A percentile compares a stretch with the other conserved stretches of the same genome.
Evolutionary conservation across 2,329 filamentous ascomycete genomes (phyloP).

Genomic region (Trichoderma atrobrunneum): DNA sequence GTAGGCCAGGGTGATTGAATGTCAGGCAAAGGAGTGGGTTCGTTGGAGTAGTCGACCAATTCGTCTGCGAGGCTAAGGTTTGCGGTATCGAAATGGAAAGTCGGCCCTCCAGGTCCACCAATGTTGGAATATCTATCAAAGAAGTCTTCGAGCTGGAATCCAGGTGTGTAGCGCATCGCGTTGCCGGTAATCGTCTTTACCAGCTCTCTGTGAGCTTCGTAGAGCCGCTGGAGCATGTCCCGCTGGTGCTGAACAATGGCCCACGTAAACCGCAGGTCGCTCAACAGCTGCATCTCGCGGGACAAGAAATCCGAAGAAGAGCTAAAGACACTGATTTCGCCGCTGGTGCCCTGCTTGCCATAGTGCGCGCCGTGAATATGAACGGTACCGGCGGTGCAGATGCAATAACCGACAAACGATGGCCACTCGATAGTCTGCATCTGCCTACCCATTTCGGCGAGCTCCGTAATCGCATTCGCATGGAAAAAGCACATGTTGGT

Average conservation of each 20-base stretch:
- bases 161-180: conserved; percentile 67
- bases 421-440: conserved; percentile 78
- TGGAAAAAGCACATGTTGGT: conserved; percentile 85
- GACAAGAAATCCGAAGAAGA: conserved; percentile 66
- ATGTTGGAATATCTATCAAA: conserved; percentile 73
- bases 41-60: conserved; percentile 56
- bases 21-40: conserved; percentile 52
- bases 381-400: conserved; percentile 82
- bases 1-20: conserved; percentile 44
- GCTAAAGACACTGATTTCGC: conserved; percentile 61
- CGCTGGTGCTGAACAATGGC: conserved; percentile 76
- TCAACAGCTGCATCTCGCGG: conserved; percentile 75
- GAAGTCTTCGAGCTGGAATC: conserved; percentile 84
- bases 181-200: conserved; percentile 68
- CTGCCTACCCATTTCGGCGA: conserved; percentile 75
- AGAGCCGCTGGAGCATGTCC: conserved; percentile 74
- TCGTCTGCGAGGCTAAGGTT: conserved; percentile 71
- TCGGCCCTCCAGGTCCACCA: conserved; percentile 55
- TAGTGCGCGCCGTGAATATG: conserved; percentile 86
- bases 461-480: conserved; percentile 80
- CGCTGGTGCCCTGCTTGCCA: conserved; percentile 48
- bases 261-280: conserved; percentile 73
- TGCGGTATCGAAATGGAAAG: conserved; percentile 66
- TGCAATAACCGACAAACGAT: conserved; percentile 80
- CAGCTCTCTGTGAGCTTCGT: conserved; percentile 75